Conservation (phyloP, 352 stramenopile species). For the Globisporangium irregulare region DNA sequence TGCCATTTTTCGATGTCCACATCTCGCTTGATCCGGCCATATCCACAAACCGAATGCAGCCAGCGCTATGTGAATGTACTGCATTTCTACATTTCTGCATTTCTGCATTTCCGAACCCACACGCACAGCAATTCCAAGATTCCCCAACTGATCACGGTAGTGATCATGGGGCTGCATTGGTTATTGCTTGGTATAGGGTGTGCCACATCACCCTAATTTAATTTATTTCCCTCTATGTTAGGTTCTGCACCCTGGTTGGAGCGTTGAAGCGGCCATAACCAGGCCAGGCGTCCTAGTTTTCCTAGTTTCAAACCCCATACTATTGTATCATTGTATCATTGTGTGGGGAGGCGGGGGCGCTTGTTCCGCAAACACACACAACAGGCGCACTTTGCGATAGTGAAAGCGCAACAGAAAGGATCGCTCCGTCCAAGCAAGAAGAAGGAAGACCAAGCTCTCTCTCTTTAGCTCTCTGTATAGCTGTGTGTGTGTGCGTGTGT, state of each 20-base stretch:
- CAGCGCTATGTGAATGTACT: background rate
- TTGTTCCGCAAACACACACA: background rate
- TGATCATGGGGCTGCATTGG: no score
- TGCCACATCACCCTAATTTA: background rate
- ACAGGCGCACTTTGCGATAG: constrained; percentile 8
- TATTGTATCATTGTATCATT: background rate
- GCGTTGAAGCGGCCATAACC: background rate
- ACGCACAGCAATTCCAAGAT: background rate
- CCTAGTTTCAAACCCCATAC: background rate
- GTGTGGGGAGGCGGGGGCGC: background rate
- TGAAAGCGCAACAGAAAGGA: constrained; percentile 6
- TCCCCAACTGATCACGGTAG: background rate
- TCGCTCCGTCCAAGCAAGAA: constrained; percentile 6
- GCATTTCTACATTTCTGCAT: no score
- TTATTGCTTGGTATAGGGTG: background rate
- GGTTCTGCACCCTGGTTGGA: background rate
- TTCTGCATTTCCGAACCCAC: no score
- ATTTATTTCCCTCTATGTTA: background rate
- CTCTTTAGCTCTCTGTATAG: background rate
- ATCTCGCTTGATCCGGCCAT: background rate
- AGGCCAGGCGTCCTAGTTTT: background rate
- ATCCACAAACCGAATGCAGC: background rate
- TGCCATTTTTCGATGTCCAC: background rate
- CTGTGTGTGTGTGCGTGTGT: background rate
- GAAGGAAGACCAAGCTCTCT: background rate